A percentile compares a stretch with the other conserved stretches of the same genome.
Conservation (phyloP, 164 flowering plant species). For the Houttuynia cordata region DNA sequence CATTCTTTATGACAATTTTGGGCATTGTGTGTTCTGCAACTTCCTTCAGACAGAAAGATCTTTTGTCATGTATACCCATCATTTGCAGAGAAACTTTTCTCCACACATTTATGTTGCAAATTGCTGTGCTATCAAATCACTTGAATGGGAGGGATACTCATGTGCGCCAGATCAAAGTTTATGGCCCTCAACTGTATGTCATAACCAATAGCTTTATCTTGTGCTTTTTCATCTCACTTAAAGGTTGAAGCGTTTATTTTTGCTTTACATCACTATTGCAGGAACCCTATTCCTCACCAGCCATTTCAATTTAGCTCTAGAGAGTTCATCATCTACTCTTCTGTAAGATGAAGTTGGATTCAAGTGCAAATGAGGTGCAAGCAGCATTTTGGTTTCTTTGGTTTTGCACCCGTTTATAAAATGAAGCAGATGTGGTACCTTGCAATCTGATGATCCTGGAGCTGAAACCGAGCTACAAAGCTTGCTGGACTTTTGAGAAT, state of each 20-base stretch:
- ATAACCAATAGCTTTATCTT: neutral
- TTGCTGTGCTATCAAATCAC: conserved; percentile 79
- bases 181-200: conserved; percentile 83
- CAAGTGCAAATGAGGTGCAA: too few relatives aligned
- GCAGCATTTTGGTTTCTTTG: too few relatives aligned
- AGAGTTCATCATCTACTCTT: conserved; percentile 71
- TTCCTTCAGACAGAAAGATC: neutral
- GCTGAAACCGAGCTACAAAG: too few relatives aligned
- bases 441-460: too few relatives aligned
- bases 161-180: conserved; percentile 82
- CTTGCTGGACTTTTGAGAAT: too few relatives aligned
- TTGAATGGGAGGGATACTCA: conserved; percentile 98
- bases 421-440: too few relatives aligned
- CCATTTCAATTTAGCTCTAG: conserved; percentile 83
- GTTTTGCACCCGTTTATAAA: too few relatives aligned
- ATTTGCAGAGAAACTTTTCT: conserved; percentile 72
- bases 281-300: conserved; percentile 88
- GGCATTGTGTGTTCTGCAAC: too few relatives aligned
- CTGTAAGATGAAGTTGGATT: conserved; percentile 22
- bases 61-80: neutral
- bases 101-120: conserved; percentile 88
- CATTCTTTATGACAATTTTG: neutral
- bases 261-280: conserved; percentile 17
- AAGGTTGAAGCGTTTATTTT: neutral
- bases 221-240: neutral